A percentile compares a stretch with the other conserved stretches of the same genome.
Conservation (phyloP, 495 filamentous ascomycete species). For the Tuber calosporum region DNA sequence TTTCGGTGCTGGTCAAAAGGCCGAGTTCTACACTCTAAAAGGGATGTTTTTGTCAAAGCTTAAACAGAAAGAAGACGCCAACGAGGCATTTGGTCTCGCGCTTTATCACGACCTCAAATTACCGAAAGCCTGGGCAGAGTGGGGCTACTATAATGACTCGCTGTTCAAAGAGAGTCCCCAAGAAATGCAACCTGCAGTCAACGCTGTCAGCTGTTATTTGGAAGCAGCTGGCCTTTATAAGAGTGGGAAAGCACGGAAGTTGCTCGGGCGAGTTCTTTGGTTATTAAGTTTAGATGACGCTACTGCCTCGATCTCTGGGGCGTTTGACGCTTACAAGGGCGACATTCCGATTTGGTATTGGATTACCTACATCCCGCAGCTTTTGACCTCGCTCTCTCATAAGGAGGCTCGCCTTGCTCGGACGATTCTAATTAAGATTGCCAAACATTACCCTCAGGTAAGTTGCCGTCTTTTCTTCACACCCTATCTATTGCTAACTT, state of each 20-base stretch:
- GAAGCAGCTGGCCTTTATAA: slow-evolving; percentile 94
- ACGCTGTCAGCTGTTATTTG: slow-evolving; percentile 90
- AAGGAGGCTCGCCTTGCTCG: slow-evolving; percentile 83
- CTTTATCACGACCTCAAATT: slow-evolving; percentile 90
- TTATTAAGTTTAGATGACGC: slow-evolving; percentile 87
- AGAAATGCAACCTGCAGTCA: slow-evolving; percentile 71
- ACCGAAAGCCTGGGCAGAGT: slow-evolving; percentile 98
- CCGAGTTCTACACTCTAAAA: slow-evolving; percentile 98
- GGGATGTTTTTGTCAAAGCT: slow-evolving; percentile 98
- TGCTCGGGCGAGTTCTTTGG: slow-evolving; percentile 94
- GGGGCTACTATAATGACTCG: slow-evolving; percentile 95
- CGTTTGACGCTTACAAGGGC: slow-evolving; percentile 90
- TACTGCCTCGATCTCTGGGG: slow-evolving; percentile 65
- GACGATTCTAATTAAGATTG: slow-evolving; percentile 79
- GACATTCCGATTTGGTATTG: slow-evolving; percentile 97
- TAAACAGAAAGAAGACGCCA: slow-evolving; percentile 76
- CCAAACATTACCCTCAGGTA: slow-evolving; percentile 80
- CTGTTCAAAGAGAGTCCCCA: slow-evolving; percentile 82
- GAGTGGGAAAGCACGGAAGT: slow-evolving; percentile 89
- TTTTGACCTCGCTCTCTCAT: slow-evolving; percentile 78
- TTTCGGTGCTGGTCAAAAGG: slow-evolving; percentile 91
- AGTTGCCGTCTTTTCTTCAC: slow-evolving; percentile 12
- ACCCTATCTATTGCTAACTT: slow-evolving; percentile 19
- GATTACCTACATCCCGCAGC: slow-evolving; percentile 97
- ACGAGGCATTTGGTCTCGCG: slow-evolving; percentile 87